Percentiles rank a stretch among this genome's conserved stretches.
These are phyloP conservation scores for Hypoxylon crocopeplum DNA, from an alignment of 495 filamentous ascomycete genomes.

Conservation along the genomic window DNA sequence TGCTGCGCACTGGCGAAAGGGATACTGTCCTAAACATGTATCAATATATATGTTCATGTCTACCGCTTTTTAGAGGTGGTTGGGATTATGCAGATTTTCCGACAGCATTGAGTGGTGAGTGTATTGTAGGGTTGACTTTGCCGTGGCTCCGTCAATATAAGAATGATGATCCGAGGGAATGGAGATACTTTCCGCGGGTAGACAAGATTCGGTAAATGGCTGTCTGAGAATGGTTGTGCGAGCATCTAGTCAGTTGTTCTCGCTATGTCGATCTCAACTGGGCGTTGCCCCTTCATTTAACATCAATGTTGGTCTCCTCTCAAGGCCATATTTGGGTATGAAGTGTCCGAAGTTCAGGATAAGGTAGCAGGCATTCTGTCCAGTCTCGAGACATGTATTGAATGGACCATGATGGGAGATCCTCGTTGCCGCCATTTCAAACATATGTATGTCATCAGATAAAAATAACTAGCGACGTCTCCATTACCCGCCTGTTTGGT, in stretches of 20 bases:
- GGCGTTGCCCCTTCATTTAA: conserved; percentile 10
- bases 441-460: conserved; percentile 5
- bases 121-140: not conserved
- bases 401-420: not conserved
- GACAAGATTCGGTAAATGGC: conserved; percentile 2
- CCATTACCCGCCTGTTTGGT: not conserved
- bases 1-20: conserved; percentile 6
- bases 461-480: not conserved
- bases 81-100: not conserved
- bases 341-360: not conserved
- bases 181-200: conserved; percentile 6
- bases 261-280: conserved; percentile 19
- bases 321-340: not conserved
- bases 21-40: conserved; percentile 1
- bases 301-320: not conserved
- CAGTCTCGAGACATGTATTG: not conserved
- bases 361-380: not conserved
- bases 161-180: not conserved
- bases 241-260: conserved; percentile 5
- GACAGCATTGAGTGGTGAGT: conserved; percentile 10
- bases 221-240: not conserved
- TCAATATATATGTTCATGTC: not conserved
- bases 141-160: not conserved
- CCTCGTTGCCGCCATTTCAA: not conserved
- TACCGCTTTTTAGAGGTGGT: not conserved